Evolutionary conservation across 148 eudicot species (phyloP).

Genomic region (Pouteria glomerata): DNA sequence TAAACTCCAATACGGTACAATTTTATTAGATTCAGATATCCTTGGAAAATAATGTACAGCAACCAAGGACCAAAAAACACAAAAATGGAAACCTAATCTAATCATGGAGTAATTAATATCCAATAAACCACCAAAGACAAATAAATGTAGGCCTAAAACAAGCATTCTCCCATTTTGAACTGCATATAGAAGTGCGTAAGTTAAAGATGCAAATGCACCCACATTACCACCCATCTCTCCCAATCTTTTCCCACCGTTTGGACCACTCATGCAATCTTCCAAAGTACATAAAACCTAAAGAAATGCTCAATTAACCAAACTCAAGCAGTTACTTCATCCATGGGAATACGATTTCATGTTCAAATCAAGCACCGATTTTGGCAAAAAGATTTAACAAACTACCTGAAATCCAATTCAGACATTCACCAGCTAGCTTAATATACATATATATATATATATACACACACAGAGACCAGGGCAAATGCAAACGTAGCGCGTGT

Average conservation of each 20-base stretch:
- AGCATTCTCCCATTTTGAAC: neutral
- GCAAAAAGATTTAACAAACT: neutral
- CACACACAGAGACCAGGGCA: too few species aligned
- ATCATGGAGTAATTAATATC: neutral
- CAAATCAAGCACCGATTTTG: neutral
- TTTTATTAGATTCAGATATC: neutral
- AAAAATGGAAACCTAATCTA: neutral
- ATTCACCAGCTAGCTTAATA: slow-evolving; percentile 6
- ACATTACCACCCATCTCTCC: neutral
- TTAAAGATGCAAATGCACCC: neutral
- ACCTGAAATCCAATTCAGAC: neutral
- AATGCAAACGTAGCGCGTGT: too few species aligned
- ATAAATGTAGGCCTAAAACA: slow-evolving; percentile 5
- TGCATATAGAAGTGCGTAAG: neutral
- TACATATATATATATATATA: too few species aligned
- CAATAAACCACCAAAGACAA: slow-evolving; percentile 1
- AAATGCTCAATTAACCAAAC: neutral
- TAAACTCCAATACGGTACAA: neutral
- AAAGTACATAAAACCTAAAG: neutral
- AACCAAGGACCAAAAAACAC: neutral
- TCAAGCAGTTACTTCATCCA: neutral
- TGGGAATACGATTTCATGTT: neutral
- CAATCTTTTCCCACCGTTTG: neutral
- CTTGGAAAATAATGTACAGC: neutral
- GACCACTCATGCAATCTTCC: slow-evolving; percentile 3